phyloP scores from a whole-genome alignment of 805 yeast species.

The Yarrowia divulgata region DNA sequence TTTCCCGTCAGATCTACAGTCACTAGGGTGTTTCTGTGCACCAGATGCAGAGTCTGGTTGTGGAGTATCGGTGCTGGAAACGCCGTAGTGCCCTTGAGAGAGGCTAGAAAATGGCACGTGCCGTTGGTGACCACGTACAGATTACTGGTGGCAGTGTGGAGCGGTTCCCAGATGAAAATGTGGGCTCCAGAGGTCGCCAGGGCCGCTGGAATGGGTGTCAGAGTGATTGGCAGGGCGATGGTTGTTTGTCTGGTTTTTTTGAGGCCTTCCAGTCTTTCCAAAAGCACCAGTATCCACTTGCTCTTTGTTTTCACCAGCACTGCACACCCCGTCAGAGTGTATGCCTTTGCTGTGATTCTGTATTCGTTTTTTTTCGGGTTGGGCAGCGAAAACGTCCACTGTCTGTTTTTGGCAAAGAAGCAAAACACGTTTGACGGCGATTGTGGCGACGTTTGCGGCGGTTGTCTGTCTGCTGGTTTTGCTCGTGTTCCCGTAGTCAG shows the following conservation, averaged over 20 bases:
- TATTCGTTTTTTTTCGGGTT: slow-evolving; percentile 25
- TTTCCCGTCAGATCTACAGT: slow-evolving; percentile 23
- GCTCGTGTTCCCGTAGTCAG: slow-evolving; percentile 6
- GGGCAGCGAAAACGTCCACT: slow-evolving; percentile 18
- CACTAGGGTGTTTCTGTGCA: slow-evolving; percentile 9
- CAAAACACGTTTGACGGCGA: slow-evolving; percentile 5
- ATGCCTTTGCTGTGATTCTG: slow-evolving; percentile 22
- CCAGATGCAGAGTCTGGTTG: slow-evolving; percentile 20
- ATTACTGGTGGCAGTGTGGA: slow-evolving; percentile 9
- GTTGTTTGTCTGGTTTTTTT: not conserved
- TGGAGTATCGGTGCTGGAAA: slow-evolving; percentile 18
- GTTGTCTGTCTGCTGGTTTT: not conserved
- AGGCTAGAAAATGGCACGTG: slow-evolving; percentile 11
- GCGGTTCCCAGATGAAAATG: slow-evolving; percentile 32
- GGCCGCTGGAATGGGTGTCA: slow-evolving; percentile 6
- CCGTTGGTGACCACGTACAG: slow-evolving; percentile 27
- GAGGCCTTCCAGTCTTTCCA: slow-evolving; percentile 3
- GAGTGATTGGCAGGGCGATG: not conserved
- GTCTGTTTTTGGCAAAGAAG: slow-evolving; percentile 5
- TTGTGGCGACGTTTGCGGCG: not conserved
- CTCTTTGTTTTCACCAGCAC: slow-evolving; percentile 9
- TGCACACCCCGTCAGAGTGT: slow-evolving; percentile 12
- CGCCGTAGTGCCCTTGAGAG: slow-evolving; percentile 17
- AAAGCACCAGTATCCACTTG: slow-evolving; percentile 8
- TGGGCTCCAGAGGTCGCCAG: slow-evolving; percentile 16